Evolutionary conservation across 2,329 filamentous ascomycete genomes (phyloP).

Genomic region (Colletotrichum tropicale): DNA sequence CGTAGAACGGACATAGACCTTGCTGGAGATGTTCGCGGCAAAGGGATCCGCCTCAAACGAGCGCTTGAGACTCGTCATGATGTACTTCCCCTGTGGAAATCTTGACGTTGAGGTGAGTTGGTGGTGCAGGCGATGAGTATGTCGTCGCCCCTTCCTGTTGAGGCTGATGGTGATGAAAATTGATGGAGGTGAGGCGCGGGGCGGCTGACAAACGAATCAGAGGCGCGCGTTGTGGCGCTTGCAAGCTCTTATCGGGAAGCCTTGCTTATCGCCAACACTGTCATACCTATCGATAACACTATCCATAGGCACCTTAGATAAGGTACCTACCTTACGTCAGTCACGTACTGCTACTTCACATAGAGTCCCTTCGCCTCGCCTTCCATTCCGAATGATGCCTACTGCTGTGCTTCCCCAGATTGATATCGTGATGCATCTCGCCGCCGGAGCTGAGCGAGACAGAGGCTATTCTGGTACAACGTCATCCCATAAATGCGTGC

Average conservation of each 20-base stretch:
- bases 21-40: constrained; percentile 85
- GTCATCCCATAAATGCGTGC: background rate
- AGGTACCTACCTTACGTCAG: background rate
- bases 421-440: background rate
- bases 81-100: constrained; percentile 16
- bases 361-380: background rate
- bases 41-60: constrained; percentile 55
- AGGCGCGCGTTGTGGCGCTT: background rate
- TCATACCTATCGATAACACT: background rate
- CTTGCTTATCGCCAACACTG: constrained; percentile 19
- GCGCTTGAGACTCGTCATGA: constrained; percentile 71
- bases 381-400: background rate
- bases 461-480: background rate
- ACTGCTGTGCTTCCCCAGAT: background rate
- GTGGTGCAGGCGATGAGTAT: background rate
- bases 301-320: background rate
- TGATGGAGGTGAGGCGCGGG: constrained; percentile 14
- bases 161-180: constrained; percentile 11
- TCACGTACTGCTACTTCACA: background rate
- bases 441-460: background rate
- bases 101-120: background rate
- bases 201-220: constrained; percentile 24
- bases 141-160: background rate
- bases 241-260: background rate
- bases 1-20: constrained; percentile 93